phyloP scores from a whole-genome alignment of 257 asterid species.

The Jacaranda copaia region DNA sequence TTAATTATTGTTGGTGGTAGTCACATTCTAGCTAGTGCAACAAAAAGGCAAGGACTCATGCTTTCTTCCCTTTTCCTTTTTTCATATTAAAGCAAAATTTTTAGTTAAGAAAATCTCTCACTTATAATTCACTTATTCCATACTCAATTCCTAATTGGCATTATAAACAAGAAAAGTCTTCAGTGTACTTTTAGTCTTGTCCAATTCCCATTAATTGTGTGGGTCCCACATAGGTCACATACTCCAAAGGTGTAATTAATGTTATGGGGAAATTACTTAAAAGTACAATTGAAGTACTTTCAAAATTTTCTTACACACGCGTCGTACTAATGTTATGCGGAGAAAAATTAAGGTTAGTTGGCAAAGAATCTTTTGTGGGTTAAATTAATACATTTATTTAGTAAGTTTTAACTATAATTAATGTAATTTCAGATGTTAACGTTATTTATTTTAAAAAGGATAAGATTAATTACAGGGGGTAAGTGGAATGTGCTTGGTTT shows the following conservation, averaged over 20 bases:
- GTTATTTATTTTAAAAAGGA: neutral
- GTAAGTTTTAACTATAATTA: neutral
- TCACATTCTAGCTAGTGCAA: neutral
- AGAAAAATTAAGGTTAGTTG: neutral
- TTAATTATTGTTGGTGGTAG: neutral
- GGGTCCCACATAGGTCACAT: neutral
- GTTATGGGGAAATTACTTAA: neutral
- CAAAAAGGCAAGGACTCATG: neutral
- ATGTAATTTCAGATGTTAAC: neutral
- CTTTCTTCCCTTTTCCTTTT: neutral
- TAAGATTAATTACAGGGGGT: conserved; percentile 16
- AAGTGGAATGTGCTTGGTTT: conserved; percentile 34
- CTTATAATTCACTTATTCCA: neutral
- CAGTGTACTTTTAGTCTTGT: neutral
- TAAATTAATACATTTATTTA: neutral
- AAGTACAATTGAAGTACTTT: neutral
- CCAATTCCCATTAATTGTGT: conserved; percentile 12
- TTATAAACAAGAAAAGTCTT: neutral
- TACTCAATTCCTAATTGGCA: neutral
- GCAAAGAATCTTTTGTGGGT: conserved; percentile 29
- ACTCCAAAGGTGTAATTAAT: neutral
- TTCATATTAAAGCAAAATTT: neutral
- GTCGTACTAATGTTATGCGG: neutral
- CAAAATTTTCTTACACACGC: neutral
- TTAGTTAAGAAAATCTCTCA: neutral